phyloP scores from a whole-genome alignment of 768 basidiomycete species.

The Gyrodon lividus region DNA sequence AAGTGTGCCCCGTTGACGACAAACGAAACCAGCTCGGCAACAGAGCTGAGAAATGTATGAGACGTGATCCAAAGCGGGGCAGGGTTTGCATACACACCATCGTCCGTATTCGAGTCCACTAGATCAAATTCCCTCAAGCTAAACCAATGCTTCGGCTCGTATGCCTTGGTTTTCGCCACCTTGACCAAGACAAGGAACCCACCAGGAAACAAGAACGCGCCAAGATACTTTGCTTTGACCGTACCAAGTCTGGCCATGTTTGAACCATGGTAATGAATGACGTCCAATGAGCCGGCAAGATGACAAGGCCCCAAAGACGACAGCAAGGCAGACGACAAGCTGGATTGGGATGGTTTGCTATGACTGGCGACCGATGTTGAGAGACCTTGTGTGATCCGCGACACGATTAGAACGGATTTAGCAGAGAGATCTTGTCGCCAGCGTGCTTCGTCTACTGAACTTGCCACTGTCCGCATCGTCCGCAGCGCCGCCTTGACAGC shows the following conservation, averaged over 20 bases:
- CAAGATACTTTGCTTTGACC: constrained; percentile 81
- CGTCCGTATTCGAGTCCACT: constrained; percentile 63
- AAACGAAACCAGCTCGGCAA: constrained; percentile 83
- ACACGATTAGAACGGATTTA: constrained; percentile 67
- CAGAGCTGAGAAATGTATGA: constrained; percentile 48
- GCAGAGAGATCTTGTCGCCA: constrained; percentile 60
- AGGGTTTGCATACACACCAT: constrained; percentile 58
- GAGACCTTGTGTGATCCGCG: constrained; percentile 52
- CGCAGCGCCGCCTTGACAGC: constrained; percentile 47
- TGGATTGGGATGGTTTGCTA: constrained; percentile 33
- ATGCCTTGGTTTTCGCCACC: constrained; percentile 73
- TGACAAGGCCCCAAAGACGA: constrained; percentile 75
- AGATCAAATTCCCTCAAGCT: constrained; percentile 71
- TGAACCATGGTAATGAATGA: constrained; percentile 65
- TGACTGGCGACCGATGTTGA: constrained; percentile 28
- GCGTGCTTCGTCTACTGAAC: constrained; percentile 79
- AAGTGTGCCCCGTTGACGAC: constrained; percentile 63
- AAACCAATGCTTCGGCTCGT: constrained; percentile 91
- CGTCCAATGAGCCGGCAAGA: constrained; percentile 85
- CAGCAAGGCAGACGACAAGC: constrained; percentile 55
- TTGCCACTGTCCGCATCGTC: constrained; percentile 75
- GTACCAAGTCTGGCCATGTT: constrained; percentile 44
- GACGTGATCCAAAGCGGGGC: background rate
- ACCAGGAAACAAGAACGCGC: constrained; percentile 83
- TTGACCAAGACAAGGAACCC: constrained; percentile 89